Percentiles rank a stretch among this genome's conserved stretches.
Conservation (phyloP, 768 basidiomycete species). For the Pleurotus sapidus region DNA sequence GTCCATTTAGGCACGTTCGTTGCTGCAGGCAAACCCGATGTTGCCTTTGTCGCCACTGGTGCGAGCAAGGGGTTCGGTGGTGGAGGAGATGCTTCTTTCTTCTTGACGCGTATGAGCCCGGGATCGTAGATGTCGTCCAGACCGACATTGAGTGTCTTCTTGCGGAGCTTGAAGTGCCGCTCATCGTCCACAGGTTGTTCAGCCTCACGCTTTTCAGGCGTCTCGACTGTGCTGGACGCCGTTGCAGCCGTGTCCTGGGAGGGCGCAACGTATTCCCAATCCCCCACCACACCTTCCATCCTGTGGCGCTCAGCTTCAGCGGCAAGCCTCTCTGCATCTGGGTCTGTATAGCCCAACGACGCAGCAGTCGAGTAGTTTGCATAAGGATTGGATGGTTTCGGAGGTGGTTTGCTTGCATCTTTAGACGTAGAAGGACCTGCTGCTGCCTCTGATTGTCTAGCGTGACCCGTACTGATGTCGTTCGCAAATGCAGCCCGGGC, state of each 20-base stretch:
- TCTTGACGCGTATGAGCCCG: constrained; percentile 60
- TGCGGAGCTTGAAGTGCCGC: constrained; percentile 65
- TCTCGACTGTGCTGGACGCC: constrained; percentile 18
- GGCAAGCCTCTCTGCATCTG: constrained; percentile 63
- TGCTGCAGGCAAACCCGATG: background rate
- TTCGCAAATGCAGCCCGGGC: constrained; percentile 78
- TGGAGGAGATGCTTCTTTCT: constrained; percentile 39
- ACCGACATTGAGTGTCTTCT: constrained; percentile 56
- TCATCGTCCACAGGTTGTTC: constrained; percentile 32
- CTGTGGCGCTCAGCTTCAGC: constrained; percentile 58
- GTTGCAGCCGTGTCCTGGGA: constrained; percentile 14
- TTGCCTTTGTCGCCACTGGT: constrained; percentile 9
- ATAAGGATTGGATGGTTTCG: constrained; percentile 61
- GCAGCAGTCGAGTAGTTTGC: constrained; percentile 88
- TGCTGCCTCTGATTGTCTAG: constrained; percentile 29
- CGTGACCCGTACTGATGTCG: constrained; percentile 71
- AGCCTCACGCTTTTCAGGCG: constrained; percentile 34
- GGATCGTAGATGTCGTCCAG: constrained; percentile 85
- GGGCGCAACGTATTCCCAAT: constrained; percentile 67
- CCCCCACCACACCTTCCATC: constrained; percentile 69
- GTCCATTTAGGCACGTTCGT: constrained; percentile 29
- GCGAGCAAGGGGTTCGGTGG: background rate
- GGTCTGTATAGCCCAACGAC: constrained; percentile 78
- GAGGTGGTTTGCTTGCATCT: constrained; percentile 36
- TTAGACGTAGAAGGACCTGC: constrained; percentile 28